Percentiles rank a stretch among this genome's conserved stretches.
Evolutionary conservation across 768 basidiomycete species (phyloP).

Genomic region (Leccinum broughii): DNA sequence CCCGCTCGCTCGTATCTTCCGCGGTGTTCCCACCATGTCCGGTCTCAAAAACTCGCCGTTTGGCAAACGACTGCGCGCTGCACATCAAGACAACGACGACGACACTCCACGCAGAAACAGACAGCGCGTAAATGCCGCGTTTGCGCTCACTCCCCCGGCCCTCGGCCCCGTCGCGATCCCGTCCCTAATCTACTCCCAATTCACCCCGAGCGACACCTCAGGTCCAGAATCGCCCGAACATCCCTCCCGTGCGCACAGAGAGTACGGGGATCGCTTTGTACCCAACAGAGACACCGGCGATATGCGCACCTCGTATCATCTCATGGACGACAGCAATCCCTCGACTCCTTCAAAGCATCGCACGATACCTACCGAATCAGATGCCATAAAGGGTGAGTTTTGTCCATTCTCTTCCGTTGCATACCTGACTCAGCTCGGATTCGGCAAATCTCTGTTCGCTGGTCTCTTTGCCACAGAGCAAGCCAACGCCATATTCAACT

Average conservation of each 20-base stretch:
- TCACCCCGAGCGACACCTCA: conserved; percentile 50
- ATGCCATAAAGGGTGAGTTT: conserved; percentile 69
- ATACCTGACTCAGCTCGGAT: conserved; percentile 6
- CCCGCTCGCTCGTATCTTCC: not conserved
- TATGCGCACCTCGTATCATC: conserved; percentile 61
- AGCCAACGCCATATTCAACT: conserved; percentile 80
- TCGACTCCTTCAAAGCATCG: conserved; percentile 61
- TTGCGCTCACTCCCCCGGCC: conserved; percentile 41
- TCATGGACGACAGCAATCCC: conserved; percentile 55
- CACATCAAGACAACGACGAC: conserved; percentile 58
- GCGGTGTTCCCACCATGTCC: conserved; percentile 47
- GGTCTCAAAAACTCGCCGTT: conserved; percentile 83
- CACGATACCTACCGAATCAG: conserved; percentile 67
- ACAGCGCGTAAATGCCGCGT: conserved; percentile 54
- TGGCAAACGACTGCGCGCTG: conserved; percentile 77
- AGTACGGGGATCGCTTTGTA: conserved; percentile 62
- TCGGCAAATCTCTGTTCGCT: conserved; percentile 16
- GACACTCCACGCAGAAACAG: conserved; percentile 54
- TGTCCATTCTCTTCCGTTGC: not conserved
- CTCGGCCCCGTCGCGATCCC: conserved; percentile 49
- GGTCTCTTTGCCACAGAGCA: conserved; percentile 51
- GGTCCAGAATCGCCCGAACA: conserved; percentile 45
- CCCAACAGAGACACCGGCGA: conserved; percentile 60
- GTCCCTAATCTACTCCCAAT: conserved; percentile 51
- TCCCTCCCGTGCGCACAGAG: conserved; percentile 36